Evolutionary conservation across 1,284 basidiomycete genomes (phyloP).

Genomic region (Tilletiaria anomala): DNA sequence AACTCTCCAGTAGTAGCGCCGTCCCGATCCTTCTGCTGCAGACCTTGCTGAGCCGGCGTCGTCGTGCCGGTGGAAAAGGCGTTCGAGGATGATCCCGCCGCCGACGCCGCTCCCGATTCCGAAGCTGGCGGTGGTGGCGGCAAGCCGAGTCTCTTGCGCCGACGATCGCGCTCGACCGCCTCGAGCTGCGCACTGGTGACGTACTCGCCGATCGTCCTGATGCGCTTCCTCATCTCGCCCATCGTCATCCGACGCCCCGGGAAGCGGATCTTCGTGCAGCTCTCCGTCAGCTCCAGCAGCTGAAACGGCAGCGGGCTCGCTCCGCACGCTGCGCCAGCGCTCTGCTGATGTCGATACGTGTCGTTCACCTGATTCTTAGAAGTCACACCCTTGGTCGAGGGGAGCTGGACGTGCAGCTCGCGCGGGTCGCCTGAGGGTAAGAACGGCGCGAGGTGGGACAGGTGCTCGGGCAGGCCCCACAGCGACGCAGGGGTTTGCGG

Average conservation of each 20-base stretch:
- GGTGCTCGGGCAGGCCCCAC: conserved; percentile 87
- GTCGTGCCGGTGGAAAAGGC: too few relatives aligned
- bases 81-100: too few relatives aligned
- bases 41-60: too few relatives aligned
- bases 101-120: too few relatives aligned
- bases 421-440: too few relatives aligned
- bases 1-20: too few relatives aligned
- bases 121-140: too few relatives aligned
- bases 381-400: conserved; percentile 5
- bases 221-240: conserved; percentile 91
- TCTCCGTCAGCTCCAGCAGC: conserved; percentile 46
- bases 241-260: conserved; percentile 85
- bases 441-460: conserved; percentile 69
- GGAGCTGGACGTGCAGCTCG: neutral
- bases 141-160: too few relatives aligned
- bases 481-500: conserved; percentile 61
- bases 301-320: conserved; percentile 18
- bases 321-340: too few relatives aligned
- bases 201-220: conserved; percentile 79
- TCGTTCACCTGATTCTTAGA: too few relatives aligned
- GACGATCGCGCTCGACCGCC: conserved; percentile 37
- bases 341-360: too few relatives aligned
- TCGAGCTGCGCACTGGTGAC: conserved; percentile 44
- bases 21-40: too few relatives aligned
- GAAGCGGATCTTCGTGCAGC: conserved; percentile 83